Percentiles rank a stretch among this genome's conserved stretches.
phyloP scores from a whole-genome alignment of 257 asterid species.

The Salvia rosmarinus region DNA sequence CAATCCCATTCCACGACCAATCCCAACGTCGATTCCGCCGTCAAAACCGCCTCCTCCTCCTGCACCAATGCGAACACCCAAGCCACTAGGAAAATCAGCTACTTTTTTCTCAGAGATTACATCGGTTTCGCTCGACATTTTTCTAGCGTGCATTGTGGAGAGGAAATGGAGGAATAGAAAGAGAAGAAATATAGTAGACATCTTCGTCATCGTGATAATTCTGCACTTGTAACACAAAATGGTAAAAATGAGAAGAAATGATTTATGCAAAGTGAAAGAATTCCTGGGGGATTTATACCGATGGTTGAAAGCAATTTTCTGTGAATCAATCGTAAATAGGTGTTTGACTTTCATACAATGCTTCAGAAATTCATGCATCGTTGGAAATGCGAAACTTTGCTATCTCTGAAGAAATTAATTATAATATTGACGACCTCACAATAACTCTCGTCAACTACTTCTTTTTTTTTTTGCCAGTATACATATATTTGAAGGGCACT shows the following conservation, averaged over 20 bases:
- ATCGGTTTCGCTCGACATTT: too few species aligned
- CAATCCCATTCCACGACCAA: slow-evolving; percentile 42
- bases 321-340: background rate
- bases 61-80: slow-evolving; percentile 34
- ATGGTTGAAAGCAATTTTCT: background rate
- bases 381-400: slow-evolving; percentile 33
- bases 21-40: slow-evolving; percentile 36
- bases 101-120: too few species aligned
- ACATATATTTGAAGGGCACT: too few species aligned
- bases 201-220: slow-evolving; percentile 24
- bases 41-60: slow-evolving; percentile 40
- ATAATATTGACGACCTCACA: background rate
- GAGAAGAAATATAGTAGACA: slow-evolving; percentile 26
- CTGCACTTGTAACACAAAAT: too few species aligned
- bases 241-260: background rate
- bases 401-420: slow-evolving; percentile 2
- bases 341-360: slow-evolving; percentile 25
- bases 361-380: slow-evolving; percentile 32
- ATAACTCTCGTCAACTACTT: background rate
- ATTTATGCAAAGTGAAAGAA: background rate
- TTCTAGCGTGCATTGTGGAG: slow-evolving; percentile 31
- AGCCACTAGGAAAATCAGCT: too few species aligned
- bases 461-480: too few species aligned
- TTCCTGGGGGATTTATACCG: slow-evolving; percentile 17
- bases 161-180: slow-evolving; percentile 16